Conservation (phyloP, 345 rosid species). For the Lumnitzera littorea region DNA sequence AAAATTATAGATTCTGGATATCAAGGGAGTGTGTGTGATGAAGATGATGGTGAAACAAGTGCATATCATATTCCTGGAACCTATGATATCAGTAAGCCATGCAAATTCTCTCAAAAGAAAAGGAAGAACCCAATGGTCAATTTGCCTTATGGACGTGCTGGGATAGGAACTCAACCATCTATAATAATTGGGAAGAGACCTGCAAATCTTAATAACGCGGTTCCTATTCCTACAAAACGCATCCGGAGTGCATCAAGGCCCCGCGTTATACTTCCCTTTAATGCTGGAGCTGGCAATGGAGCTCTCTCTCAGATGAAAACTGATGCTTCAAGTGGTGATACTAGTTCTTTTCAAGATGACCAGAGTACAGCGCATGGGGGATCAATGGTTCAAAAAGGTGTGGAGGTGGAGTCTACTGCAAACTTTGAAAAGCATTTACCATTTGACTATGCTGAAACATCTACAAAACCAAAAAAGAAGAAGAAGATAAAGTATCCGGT, state of each 20-base stretch:
- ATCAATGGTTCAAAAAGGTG: conserved; percentile 56
- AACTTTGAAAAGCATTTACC: conserved; percentile 62
- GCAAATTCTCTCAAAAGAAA: conserved; percentile 54
- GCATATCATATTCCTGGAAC: conserved; percentile 57
- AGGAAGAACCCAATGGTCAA: conserved; percentile 47
- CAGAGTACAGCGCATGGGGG: conserved; percentile 76
- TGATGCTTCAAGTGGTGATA: conserved; percentile 96
- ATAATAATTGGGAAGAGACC: conserved; percentile 58
- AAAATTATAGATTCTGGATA: conserved; percentile 51
- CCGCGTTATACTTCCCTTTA: conserved; percentile 59
- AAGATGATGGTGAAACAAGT: conserved; percentile 87
- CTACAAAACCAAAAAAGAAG: conserved; percentile 82
- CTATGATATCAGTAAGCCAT: conserved; percentile 50
- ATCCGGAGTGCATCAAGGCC: conserved; percentile 84
- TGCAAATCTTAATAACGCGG: conserved; percentile 36
- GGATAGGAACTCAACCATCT: conserved; percentile 43
- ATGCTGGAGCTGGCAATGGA: conserved; percentile 44
- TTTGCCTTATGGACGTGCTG: conserved; percentile 38
- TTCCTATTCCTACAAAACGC: conserved; percentile 84
- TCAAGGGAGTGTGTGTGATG: conserved; percentile 49
- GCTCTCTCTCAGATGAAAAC: conserved; percentile 49
- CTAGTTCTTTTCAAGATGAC: conserved; percentile 93
- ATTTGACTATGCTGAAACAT: conserved; percentile 72
- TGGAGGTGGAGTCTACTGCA: conserved; percentile 75
- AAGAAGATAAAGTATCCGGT: conserved; percentile 67